Base-by-base conservation (phyloP, 495 filamentous ascomycete species). In the Tuber magnatum region DNA sequence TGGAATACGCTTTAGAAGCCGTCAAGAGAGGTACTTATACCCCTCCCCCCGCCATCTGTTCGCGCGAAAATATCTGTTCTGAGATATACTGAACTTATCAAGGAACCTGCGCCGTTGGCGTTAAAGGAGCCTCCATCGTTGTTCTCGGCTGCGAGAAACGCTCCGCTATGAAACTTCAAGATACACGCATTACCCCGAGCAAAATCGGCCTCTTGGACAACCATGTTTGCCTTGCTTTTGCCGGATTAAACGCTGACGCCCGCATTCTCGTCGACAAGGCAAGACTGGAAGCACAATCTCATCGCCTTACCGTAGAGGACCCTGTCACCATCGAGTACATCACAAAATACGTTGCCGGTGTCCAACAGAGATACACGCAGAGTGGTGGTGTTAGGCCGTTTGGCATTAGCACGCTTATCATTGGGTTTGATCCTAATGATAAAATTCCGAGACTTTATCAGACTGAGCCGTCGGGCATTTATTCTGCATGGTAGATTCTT, bases 321-420 rank as follows among this genome's bases (percentile, higher is more conserved):
- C 94, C 95, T 73, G 93, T 96, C 74, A 93, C 91, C 56, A 97
- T 99, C 83, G 95, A 99, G 86, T 99, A 99, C 87, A 97, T 99
- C 82, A 97, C 95, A 74, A 98, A 98, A 86, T 97, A 97, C 84
- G 91, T 98, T 73, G 95, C 95, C 65, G 92, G 94, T 65, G 96
- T 98, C 78, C 95, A 99, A 86, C 95, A 99, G 87, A 88, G 93
- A 83, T 99, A 99, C 86, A 99, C 95, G 69, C 95, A 99, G 87
- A 95, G 92, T 82, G 95, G 95, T 85, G 95, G 95, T 86, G 95
- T 99, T 3, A 87, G 96, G 82, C 95, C 95, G 32, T 99, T 99
- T 83, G 95, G 95, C 73, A 97, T 99, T 83, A 97, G 93, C 86
- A 98, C 96, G 44, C 87, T 99, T 84, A 92, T 99, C 48, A 94